Evolutionary conservation across 305 asterid species (phyloP).

Genomic region (Fraxinus ornus): DNA sequence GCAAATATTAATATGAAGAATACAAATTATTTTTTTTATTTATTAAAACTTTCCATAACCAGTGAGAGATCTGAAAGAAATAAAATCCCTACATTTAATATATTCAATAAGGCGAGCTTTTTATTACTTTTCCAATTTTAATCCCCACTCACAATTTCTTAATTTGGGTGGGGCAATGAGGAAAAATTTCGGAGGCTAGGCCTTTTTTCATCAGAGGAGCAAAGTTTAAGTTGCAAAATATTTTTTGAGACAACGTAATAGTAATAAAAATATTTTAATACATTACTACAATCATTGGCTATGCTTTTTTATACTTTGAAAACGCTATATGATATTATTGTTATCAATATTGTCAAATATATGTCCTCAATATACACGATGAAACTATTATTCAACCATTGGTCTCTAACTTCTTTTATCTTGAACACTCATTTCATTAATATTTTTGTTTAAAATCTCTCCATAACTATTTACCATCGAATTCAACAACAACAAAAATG

Average conservation of each 20-base stretch:
- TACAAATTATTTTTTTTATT: not conserved
- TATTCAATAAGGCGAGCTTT: not conserved
- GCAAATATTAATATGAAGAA: not conserved
- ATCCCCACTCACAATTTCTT: not conserved
- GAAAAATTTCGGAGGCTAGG: not conserved
- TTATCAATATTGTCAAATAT: not conserved
- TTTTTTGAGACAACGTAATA: not conserved
- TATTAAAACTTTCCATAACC: not conserved
- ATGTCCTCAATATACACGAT: not conserved
- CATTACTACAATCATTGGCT: not conserved
- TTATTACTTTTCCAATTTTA: not conserved
- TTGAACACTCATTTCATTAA: not conserved
- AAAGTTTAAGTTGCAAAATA: not conserved
- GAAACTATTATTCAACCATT: not conserved
- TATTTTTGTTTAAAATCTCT: not conserved
- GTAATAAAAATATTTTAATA: not conserved
- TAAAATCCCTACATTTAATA: not conserved
- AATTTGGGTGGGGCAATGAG: not conserved
- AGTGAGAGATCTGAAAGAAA: not conserved
- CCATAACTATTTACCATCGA: not conserved
- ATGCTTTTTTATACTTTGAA: not conserved
- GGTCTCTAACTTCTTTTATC: not conserved
- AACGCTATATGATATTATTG: not conserved
- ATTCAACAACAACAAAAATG: not conserved
- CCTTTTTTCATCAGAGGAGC: not conserved